Base-by-base conservation (phyloP, 306 rosid species). In the Trifolium repens region DNA sequence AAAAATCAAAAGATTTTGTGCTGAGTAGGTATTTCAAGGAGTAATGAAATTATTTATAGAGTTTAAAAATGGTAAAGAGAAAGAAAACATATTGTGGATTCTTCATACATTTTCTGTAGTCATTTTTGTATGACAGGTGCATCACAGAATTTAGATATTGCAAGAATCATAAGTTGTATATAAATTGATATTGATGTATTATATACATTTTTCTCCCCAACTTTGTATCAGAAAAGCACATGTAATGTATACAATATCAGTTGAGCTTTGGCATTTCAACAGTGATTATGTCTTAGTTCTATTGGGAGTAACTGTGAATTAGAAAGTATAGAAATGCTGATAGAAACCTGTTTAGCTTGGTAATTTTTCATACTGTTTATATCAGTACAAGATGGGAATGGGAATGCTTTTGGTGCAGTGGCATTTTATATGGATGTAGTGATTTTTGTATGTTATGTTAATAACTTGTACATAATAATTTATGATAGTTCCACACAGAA, bases 161-260 rank as follows among this genome's bases (percentile, higher is more conserved):
- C 49, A 42, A n/a, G 8, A 77, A 32, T 57, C 30, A 1, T 58
- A 71, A 67, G 57, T 19, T 78, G 82, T 82, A 78, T 64, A 55
- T 74, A 74, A 26, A 69, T 58, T 32, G 8, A 32, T 32, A 4
- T 35, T 61, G 27, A 72, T 49, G 69, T 57, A 53, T 8, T 54
- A 17, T 54, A 16, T 49, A 32, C 35, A 32, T 30, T 32, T 42
- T 62, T 70, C 11, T 47, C n/a, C 61, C 30, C 34, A 53, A 32
- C 42, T 24, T 63, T 17, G 61, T 22, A 37, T 54, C 37, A 30
- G 64, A 71, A 62, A 61, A 50, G 8, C 62, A 5, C 14, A 26
- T 13, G 9, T 47, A 66, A 3, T 76, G 19, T 12, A 39, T 50
- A 71, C 67, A 70, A 71, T 63, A 8, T 24, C 39, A 17, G 26